Conservation (phyloP, 345 rosid genomes). For the Carallia brachiata region DNA sequence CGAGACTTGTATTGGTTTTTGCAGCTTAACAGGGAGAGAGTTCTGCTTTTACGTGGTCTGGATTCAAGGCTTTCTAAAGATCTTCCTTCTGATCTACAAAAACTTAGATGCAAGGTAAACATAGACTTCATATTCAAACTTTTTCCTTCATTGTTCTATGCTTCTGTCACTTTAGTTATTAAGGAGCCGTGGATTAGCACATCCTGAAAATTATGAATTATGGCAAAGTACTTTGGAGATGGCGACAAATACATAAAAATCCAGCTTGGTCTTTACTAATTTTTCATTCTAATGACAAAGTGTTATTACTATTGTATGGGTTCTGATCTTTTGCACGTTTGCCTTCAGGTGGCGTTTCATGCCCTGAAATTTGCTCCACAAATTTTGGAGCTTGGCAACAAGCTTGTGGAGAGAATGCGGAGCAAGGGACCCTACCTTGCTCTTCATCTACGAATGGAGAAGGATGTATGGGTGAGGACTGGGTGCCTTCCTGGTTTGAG, state of each 20-base stretch:
- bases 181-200: no score
- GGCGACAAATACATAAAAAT: background rate
- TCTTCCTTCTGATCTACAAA: slow-evolving; percentile 91
- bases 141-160: background rate
- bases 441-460: slow-evolving; percentile 85
- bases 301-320: background rate
- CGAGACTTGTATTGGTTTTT: slow-evolving; percentile 17
- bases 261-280: background rate
- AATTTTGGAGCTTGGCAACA: slow-evolving; percentile 70
- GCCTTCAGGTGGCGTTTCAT: slow-evolving; percentile 74
- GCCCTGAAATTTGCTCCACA: slow-evolving; percentile 72
- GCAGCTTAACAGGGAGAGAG: slow-evolving; percentile 87
- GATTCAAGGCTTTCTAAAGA: slow-evolving; percentile 96
- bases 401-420: slow-evolving; percentile 74
- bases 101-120: slow-evolving; percentile 87
- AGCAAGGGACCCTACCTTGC: slow-evolving; percentile 87
- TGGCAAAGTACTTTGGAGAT: background rate
- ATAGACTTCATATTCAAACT: background rate
- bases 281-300: background rate
- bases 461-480: slow-evolving; percentile 95
- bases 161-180: no score
- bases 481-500: slow-evolving; percentile 90
- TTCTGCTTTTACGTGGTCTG: slow-evolving; percentile 78
- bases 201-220: no score
- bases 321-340: slow-evolving; percentile 9